Conservation (phyloP, 2,329 filamentous ascomycete genomes). For the Colletotrichum trifolii region DNA sequence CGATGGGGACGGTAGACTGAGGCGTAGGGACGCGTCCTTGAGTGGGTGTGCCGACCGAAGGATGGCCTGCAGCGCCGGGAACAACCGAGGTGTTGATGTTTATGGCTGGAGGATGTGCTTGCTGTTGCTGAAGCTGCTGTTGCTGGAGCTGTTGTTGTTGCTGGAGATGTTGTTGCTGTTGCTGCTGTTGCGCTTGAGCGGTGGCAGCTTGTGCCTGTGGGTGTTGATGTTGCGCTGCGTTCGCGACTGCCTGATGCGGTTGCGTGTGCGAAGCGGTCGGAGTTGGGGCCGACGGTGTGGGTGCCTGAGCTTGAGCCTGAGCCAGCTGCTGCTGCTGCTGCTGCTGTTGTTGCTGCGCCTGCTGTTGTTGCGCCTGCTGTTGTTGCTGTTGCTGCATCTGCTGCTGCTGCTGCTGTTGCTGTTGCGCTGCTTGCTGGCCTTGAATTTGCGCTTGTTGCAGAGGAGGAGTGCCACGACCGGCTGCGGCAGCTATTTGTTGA, state of each 20-base stretch:
- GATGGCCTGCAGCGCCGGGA: slow-evolving; percentile 50
- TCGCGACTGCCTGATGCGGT: slow-evolving; percentile 16
- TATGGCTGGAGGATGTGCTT: slow-evolving; percentile 20
- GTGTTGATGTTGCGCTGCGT: slow-evolving; percentile 21
- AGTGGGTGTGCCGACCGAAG: slow-evolving; percentile 59
- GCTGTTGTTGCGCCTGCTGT: slow-evolving; percentile 37
- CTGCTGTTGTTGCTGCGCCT: slow-evolving; percentile 45
- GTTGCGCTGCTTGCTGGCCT: neutral
- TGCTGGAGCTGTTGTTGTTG: slow-evolving; percentile 19
- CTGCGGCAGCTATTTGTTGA: slow-evolving; percentile 48
- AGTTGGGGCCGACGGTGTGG: slow-evolving; percentile 21
- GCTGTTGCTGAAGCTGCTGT: slow-evolving; percentile 47
- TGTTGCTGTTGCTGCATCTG: slow-evolving; percentile 12
- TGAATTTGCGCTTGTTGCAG: slow-evolving; percentile 31
- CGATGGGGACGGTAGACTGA: slow-evolving; percentile 55
- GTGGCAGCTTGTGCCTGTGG: slow-evolving; percentile 34
- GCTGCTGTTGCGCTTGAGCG: slow-evolving; percentile 45
- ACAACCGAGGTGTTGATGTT: slow-evolving; percentile 61
- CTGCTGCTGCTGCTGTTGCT: slow-evolving; percentile 42
- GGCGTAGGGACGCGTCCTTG: slow-evolving; percentile 63
- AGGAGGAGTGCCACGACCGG: slow-evolving; percentile 3
- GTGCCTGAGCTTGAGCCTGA: slow-evolving; percentile 37
- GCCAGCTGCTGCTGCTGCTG: slow-evolving; percentile 39
- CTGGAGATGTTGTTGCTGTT: slow-evolving; percentile 40
- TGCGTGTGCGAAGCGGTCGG: slow-evolving; percentile 23